A percentile compares a stretch with the other conserved stretches of the same genome.
phyloP scores from a whole-genome alignment of 768 basidiomycete species.

The Cyclocybe cylindracea region DNA sequence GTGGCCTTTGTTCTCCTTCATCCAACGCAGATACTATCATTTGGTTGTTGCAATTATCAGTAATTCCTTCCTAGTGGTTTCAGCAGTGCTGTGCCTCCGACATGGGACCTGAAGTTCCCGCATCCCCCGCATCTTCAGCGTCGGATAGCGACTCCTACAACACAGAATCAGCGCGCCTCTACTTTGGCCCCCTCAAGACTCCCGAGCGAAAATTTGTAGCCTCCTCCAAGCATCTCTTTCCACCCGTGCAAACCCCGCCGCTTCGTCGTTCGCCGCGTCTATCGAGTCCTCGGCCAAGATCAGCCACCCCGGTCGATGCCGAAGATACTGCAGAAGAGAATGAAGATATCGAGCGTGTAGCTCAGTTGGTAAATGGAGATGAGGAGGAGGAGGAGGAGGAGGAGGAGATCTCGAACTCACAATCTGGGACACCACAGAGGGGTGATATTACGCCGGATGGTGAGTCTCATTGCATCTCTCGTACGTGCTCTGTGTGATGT shows the following conservation, averaged over 20 bases:
- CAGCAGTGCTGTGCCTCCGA: neutral
- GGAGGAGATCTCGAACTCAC: slow-evolving; percentile 28
- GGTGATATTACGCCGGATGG: slow-evolving; percentile 44
- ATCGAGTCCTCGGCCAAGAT: slow-evolving; percentile 38
- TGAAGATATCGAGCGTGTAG: slow-evolving; percentile 25
- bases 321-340: slow-evolving; percentile 23
- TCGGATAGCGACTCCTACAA: slow-evolving; percentile 45
- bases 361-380: slow-evolving; percentile 20
- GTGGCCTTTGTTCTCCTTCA: neutral
- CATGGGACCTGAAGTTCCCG: slow-evolving; percentile 17
- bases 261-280: slow-evolving; percentile 54
- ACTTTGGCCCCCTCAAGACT: slow-evolving; percentile 53
- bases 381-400: slow-evolving; percentile 33
- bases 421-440: slow-evolving; percentile 51
- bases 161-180: slow-evolving; percentile 42
- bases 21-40: no score
- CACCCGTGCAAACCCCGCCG: slow-evolving; percentile 25
- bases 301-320: slow-evolving; percentile 15
- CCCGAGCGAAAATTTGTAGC: slow-evolving; percentile 50
- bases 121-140: slow-evolving; percentile 26
- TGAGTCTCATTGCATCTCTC: slow-evolving; percentile 28
- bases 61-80: neutral
- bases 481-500: slow-evolving; percentile 1
- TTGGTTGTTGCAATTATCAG: neutral
- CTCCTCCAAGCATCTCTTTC: slow-evolving; percentile 29